Base-by-base conservation (phyloP, 2,329 filamentous ascomycete species). In the Cladophialophora chaetospira region DNA sequence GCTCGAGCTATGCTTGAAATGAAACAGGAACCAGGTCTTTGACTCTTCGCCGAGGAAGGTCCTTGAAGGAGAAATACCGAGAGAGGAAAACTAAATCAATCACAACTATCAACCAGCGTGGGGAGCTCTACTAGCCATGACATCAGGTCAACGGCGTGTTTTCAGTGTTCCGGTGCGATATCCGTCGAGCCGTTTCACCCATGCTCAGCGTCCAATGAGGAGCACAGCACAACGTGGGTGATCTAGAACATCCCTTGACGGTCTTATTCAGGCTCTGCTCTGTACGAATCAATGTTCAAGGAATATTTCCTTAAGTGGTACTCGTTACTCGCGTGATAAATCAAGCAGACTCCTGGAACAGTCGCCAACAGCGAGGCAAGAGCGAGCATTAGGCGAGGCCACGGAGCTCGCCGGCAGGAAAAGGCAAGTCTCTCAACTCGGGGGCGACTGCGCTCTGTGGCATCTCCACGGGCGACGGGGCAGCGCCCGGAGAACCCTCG, bases 231-330 rank as follows among this genome's bases (percentile, higher is more conserved):
- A 3, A 3, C 6, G 31, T 9, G n/a, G n/a, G 31, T n/a, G 31
- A 33, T 33, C 31, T 33, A 3, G 31, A 40, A 2, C 13, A 10
- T 19, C 8, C 36, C 11, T 44, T 33, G 29, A 33, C 6, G 13
- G 13, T 33, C 29, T 6, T 33, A n/a, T 13, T 28, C 10, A 23
- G 42, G 42, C 42, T 44, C 19, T 28, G 4, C 21, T 28, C 6
- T 26, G 42, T 23, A 9, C 42, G 42, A 44, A 44, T 44, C 42
- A 28, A 8, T 26, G 8, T 23, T 1, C 19, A 44, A 28, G 26
- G 42, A 44, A 44, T 33, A 33, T n/a, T 40, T 38, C 17, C 42
- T 44, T 44, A 44, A 19, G 19, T 44, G 26, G 26, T 17, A 44
- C 42, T 13, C 2, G 23, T 15, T 13, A n/a, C 26, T 25, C 42